Evolutionary conservation across 129 eudicot genomes (phyloP).

Genomic region (Saposhnikovia divaricata): DNA sequence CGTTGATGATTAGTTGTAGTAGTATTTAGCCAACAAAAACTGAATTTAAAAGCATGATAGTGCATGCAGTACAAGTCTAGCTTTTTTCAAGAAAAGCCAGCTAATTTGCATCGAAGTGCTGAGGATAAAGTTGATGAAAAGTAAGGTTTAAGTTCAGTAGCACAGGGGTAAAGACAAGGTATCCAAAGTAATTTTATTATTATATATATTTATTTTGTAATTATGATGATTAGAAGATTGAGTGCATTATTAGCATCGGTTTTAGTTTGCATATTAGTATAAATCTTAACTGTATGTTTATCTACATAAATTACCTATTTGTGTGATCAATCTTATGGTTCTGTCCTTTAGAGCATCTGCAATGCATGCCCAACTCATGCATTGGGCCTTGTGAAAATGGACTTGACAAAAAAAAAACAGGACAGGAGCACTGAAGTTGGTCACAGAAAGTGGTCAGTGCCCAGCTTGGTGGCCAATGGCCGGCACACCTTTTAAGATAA

Average conservation of each 20-base stretch:
- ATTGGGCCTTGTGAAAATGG: too few relatives aligned
- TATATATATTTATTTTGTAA: neutral
- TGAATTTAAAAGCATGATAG: neutral
- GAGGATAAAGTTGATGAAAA: neutral
- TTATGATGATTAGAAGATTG: neutral
- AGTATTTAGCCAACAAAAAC: neutral
- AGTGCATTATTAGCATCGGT: neutral
- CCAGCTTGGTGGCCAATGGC: too few relatives aligned
- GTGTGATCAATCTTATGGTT: too few relatives aligned
- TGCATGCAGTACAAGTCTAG: neutral
- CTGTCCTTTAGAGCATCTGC: too few relatives aligned
- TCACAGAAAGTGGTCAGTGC: too few relatives aligned
- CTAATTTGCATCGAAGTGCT: neutral
- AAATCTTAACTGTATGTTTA: neutral
- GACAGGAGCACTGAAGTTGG: too few relatives aligned
- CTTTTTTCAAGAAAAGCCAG: conserved; percentile 6
- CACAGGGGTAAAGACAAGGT: conserved; percentile 5
- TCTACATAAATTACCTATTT: neutral
- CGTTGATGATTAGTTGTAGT: neutral
- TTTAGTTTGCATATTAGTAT: neutral
- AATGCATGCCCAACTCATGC: too few relatives aligned
- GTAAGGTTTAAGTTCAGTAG: neutral
- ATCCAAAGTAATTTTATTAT: conserved; percentile 2
- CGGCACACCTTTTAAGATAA: too few relatives aligned
- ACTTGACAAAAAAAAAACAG: too few relatives aligned